These are phyloP conservation scores for Salix exigua DNA, from an alignment of 345 rosid species.

Conservation along the genomic window DNA sequence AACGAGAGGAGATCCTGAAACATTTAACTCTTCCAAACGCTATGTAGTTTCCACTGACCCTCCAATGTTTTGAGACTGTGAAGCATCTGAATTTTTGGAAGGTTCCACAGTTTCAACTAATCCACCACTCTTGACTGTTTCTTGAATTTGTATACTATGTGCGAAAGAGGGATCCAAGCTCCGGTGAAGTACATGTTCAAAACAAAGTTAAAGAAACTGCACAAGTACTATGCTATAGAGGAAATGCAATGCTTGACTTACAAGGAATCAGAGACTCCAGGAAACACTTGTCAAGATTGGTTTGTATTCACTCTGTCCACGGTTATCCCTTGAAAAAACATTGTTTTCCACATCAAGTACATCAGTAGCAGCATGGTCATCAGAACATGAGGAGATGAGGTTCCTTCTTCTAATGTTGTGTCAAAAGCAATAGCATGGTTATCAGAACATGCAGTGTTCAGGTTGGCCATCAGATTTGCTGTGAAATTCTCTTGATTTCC, in stretches of 20 bases:
- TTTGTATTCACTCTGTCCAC: conserved; percentile 29
- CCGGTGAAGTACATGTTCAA: conserved; percentile 46
- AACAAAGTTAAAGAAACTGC: conserved; percentile 29
- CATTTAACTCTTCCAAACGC: conserved; percentile 13
- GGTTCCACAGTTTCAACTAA: conserved; percentile 2
- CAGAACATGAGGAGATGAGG: not conserved
- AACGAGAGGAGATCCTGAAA: conserved; percentile 12
- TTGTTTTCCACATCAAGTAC: conserved; percentile 11
- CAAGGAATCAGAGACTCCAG: conserved; percentile 59
- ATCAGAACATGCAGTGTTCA: not conserved
- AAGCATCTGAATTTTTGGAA: not conserved
- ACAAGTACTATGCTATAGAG: not conserved
- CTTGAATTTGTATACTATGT: conserved; percentile 16
- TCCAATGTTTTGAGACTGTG: not conserved
- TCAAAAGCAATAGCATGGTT: too few relatives aligned
- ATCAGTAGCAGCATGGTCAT: not conserved
- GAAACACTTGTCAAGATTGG: conserved; percentile 36
- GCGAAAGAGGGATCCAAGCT: conserved; percentile 44
- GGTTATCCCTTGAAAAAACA: conserved; percentile 11
- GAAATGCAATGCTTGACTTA: conserved; percentile 27
- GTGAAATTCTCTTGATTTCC: conserved; percentile 4
- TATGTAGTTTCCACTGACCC: conserved; percentile 13
- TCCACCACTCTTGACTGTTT: conserved; percentile 3
- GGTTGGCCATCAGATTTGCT: not conserved
- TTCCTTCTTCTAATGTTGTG: too few relatives aligned